phyloP scores from a whole-genome alignment of 108 stramenopile genomes.

The Nitzschia sp. region DNA sequence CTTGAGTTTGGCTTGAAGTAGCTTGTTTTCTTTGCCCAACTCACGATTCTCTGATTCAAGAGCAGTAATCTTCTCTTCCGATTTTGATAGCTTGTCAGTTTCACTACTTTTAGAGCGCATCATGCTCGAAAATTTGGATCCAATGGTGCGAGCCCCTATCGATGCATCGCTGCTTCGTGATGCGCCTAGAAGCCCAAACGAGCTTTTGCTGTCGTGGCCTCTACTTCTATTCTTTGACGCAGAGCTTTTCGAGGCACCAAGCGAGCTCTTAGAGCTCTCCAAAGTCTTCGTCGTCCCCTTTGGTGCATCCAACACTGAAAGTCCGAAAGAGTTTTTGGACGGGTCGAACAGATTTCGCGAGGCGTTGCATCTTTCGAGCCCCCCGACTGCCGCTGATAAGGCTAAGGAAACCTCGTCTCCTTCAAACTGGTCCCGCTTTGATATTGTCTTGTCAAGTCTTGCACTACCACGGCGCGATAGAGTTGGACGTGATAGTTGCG shows the following conservation, averaged over 20 bases:
- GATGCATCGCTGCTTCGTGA: not conserved
- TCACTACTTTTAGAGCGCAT: not conserved
- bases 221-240: not conserved
- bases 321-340: not conserved
- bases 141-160: not conserved
- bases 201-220: not conserved
- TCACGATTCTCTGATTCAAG: not conserved
- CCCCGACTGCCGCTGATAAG: not conserved
- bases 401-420: not conserved
- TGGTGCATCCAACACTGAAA: not conserved
- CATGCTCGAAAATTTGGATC: constrained; percentile 6
- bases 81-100: not conserved
- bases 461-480: not conserved
- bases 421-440: not conserved
- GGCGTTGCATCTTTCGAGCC: not conserved
- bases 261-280: not conserved
- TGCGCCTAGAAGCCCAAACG: constrained; percentile 1
- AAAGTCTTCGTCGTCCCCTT: not conserved
- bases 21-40: constrained; percentile 8
- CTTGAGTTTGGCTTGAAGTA: constrained; percentile 1
- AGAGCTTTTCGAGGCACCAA: not conserved
- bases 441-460: constrained; percentile 8
- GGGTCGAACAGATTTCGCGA: not conserved
- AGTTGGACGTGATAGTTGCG: too few species aligned
- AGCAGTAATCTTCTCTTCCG: not conserved